phyloP scores from a whole-genome alignment of 2,329 filamentous ascomycete species.

The Phialophora macrospora region DNA sequence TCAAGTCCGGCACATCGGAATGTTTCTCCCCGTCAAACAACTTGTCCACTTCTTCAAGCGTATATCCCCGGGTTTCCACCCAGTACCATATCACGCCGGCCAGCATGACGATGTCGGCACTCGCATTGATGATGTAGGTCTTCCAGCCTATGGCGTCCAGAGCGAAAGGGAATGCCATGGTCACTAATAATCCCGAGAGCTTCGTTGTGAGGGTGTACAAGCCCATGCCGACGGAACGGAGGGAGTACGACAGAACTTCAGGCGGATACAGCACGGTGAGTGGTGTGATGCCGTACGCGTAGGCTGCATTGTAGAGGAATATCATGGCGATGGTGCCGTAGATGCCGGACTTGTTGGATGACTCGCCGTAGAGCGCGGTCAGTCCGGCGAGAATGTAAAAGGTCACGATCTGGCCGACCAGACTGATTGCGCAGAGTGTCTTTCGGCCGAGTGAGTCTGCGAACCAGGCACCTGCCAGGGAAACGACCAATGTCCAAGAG shows the following conservation, averaged over 20 bases:
- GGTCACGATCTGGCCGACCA: constrained; percentile 49
- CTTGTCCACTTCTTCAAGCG: constrained; percentile 41
- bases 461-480: constrained; percentile 52
- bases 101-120: constrained; percentile 50
- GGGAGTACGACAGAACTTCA: constrained; percentile 44
- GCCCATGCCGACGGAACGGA: constrained; percentile 39
- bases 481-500: constrained; percentile 54
- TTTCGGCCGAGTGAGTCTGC: constrained; percentile 53
- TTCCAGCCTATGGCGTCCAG: constrained; percentile 53
- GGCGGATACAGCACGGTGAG: constrained; percentile 46
- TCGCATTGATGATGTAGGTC: constrained; percentile 56
- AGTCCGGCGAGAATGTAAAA: constrained; percentile 60
- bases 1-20: constrained; percentile 27
- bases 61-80: constrained; percentile 39
- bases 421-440: constrained; percentile 42
- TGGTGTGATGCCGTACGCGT: constrained; percentile 45
- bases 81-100: constrained; percentile 37
- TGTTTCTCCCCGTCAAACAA: constrained; percentile 37
- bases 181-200: constrained; percentile 44
- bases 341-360: constrained; percentile 47
- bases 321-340: constrained; percentile 49
- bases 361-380: constrained; percentile 51
- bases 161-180: constrained; percentile 45
- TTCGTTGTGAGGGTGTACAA: constrained; percentile 15
- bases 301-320: constrained; percentile 46